Base-by-base conservation (phyloP, 768 basidiomycete genomes). In the Lentinus brumalis region DNA sequence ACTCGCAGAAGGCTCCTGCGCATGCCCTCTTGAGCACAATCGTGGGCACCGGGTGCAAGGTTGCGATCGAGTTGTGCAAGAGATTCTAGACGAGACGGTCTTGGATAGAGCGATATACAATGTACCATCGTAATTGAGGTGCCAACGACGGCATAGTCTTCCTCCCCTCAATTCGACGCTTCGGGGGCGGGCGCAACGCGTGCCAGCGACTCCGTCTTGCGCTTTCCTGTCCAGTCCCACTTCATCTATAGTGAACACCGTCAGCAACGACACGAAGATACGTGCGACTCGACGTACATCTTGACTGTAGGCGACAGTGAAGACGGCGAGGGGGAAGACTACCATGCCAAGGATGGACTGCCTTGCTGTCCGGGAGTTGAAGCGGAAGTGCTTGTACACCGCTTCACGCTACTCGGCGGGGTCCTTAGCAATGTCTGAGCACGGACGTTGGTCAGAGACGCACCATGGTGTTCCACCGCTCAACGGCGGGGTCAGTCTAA, bases 21-120 rank as follows among this genome's bases (percentile, higher is more conserved):
- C 94, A 98, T 73, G 92, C 94, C 1, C 76, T 98, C 45, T 76
- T 98, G 58, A 95, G 92, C 67, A 89, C 92, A 8, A 76, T 94
- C 29, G 82, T 98, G 11, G 94, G 91, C 3, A 82, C 78, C 4
- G 94, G 94, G 2, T 98, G 96, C 75, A 92, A 89, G 74, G 78
- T 87, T 26, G 96, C 96, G 12, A 96, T 98, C 76, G 88, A 90
- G 73, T 72, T 96, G 53, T 95, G 92, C 78, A 95, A 91, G 77
- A 80, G 86, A 68, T 71, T 96, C 56, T 97, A 78, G 77, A 54
- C 18, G 2, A 44, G 6, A 35, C 53, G 26, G 32, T 14, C 10
- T 26, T 47, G 7, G 41, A 50, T 30, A 39, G 53, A 53, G 40
- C 8, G 35, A 38, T 44, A 52, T 47, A 46, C 53, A 56, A 10